Evolutionary conservation across 306 rosid genomes (phyloP).

Genomic region (Rosa rugosa): DNA sequence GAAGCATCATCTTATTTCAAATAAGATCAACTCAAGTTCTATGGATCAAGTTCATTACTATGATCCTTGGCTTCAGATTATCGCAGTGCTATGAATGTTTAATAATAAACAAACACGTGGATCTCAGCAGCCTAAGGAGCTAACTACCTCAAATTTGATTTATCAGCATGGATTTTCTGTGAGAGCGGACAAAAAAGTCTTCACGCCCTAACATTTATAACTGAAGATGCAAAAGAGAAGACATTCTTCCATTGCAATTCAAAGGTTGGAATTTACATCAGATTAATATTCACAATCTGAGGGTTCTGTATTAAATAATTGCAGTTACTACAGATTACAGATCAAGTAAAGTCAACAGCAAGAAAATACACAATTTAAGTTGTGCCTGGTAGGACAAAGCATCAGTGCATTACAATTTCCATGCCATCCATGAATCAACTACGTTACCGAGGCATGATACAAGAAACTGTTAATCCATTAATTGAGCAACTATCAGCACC

Average conservation of each 20-base stretch:
- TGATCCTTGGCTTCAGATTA: no score
- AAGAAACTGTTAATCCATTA: constrained; percentile 16
- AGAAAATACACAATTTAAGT: background rate
- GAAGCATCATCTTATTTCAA: background rate
- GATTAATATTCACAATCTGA: background rate
- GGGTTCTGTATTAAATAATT: background rate
- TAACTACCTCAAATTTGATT: no score
- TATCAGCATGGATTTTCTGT: no score
- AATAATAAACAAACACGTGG: background rate
- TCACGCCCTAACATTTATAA: background rate
- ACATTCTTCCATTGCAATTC: background rate
- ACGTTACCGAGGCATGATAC: background rate
- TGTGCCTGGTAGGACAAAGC: background rate
- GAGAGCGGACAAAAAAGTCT: no score
- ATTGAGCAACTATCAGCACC: constrained; percentile 11
- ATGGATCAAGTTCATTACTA: background rate
- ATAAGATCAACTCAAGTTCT: background rate
- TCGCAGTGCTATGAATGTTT: background rate
- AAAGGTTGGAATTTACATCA: background rate
- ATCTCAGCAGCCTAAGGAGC: background rate
- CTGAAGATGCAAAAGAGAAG: background rate
- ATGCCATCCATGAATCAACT: background rate
- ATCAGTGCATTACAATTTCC: background rate
- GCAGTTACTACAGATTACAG: background rate
- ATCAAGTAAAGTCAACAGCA: background rate